These are phyloP conservation scores for Zygoascus meyerae DNA, from an alignment of 1,139 yeast genomes.

Conservation along the genomic window DNA sequence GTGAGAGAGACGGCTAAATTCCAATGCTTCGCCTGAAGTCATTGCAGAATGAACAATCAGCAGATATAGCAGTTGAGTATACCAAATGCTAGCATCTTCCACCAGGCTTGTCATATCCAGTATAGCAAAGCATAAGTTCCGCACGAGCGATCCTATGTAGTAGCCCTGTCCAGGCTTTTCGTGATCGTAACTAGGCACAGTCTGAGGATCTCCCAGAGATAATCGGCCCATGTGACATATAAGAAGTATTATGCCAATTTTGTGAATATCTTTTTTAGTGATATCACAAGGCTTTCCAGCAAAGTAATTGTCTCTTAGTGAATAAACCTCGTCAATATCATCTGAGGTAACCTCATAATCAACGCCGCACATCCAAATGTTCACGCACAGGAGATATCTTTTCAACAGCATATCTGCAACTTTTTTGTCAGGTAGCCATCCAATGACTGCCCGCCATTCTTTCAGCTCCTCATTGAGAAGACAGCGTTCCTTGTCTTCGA, in stretches of 20 bases:
- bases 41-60: slow-evolving; percentile 14
- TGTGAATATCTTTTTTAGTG: slow-evolving; percentile 17
- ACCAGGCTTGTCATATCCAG: slow-evolving; percentile 15
- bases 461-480: not conserved
- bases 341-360: slow-evolving; percentile 15
- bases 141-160: slow-evolving; percentile 15
- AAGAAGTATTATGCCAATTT: slow-evolving; percentile 18
- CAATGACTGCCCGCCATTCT: slow-evolving; percentile 6
- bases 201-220: slow-evolving; percentile 11
- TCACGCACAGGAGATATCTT: slow-evolving; percentile 16
- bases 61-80: slow-evolving; percentile 17
- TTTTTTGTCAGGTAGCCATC: slow-evolving; percentile 18
- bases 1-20: slow-evolving; percentile 12
- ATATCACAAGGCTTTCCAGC: not conserved
- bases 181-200: slow-evolving; percentile 10
- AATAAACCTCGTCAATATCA: slow-evolving; percentile 16
- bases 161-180: slow-evolving; percentile 12
- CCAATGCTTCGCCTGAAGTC: slow-evolving; percentile 15
- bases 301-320: slow-evolving; percentile 1
- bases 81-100: slow-evolving; percentile 17
- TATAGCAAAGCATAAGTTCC: slow-evolving; percentile 12
- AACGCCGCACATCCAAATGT: slow-evolving; percentile 16
- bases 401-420: slow-evolving; percentile 15
- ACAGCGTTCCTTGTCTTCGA: not conserved
- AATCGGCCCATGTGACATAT: slow-evolving; percentile 17